These are phyloP conservation scores for Camelina hispida DNA, from an alignment of 345 rosid species.

Conservation along the genomic window DNA sequence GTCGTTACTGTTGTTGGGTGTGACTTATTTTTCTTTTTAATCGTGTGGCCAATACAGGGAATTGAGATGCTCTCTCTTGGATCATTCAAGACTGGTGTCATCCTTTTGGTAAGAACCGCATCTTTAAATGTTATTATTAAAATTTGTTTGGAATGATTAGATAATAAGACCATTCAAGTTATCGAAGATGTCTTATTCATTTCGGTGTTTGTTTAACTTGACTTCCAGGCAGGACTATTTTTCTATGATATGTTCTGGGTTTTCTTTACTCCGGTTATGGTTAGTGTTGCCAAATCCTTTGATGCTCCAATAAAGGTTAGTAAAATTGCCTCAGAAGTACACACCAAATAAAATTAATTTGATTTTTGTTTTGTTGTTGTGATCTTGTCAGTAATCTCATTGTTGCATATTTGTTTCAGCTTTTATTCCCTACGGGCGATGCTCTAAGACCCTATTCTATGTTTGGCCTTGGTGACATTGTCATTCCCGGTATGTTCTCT, in stretches of 20 bases:
- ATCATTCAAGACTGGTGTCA: constrained; percentile 96
- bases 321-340: background rate
- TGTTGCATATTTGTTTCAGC: constrained; percentile 52
- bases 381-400: background rate
- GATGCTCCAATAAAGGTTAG: constrained; percentile 99
- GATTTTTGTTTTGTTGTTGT: background rate
- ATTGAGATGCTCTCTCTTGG: constrained; percentile 99
- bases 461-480: constrained; percentile 99
- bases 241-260: constrained; percentile 98
- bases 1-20: constrained; percentile 5
- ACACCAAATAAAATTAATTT: background rate
- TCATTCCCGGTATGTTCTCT: constrained; percentile 79
- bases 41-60: constrained; percentile 54
- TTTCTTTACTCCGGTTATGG: constrained; percentile 99
- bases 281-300: constrained; percentile 97
- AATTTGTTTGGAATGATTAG: background rate
- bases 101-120: constrained; percentile 73
- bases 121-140: constrained; percentile 17
- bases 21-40: constrained; percentile 1
- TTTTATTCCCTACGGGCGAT: constrained; percentile 90
- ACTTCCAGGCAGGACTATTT: constrained; percentile 88
- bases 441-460: constrained; percentile 84
- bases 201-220: constrained; percentile 25
- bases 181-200: constrained; percentile 15
- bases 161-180: background rate